Evolutionary conservation across 306 rosid species (phyloP).

Genomic region (Acacia confusa): DNA sequence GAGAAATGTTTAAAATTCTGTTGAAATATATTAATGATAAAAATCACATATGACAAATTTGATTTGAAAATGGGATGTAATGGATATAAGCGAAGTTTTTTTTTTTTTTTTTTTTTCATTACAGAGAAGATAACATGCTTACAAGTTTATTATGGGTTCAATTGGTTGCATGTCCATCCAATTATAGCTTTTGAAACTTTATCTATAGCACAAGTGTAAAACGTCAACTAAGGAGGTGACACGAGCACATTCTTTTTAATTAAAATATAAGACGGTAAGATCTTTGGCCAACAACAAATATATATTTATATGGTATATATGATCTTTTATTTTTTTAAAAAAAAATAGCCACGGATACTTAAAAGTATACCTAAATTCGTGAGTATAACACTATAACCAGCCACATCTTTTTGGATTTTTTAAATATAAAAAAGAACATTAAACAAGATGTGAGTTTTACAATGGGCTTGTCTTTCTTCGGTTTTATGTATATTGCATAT

Average conservation of each 20-base stretch:
- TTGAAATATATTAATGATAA: too few relatives aligned
- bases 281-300: not conserved
- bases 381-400: too few relatives aligned
- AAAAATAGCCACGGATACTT: not conserved
- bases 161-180: conserved; percentile 23
- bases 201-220: conserved; percentile 10
- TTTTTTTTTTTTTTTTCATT: too few relatives aligned
- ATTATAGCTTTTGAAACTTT: conserved; percentile 33
- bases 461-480: not conserved
- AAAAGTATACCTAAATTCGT: too few relatives aligned
- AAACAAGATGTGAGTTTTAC: too few relatives aligned
- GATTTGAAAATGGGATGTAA: too few relatives aligned
- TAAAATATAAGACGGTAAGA: not conserved
- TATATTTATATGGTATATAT: not conserved
- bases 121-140: not conserved
- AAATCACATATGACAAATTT: too few relatives aligned
- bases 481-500: not conserved
- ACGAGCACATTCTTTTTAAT: not conserved
- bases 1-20: too few relatives aligned
- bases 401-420: too few relatives aligned
- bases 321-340: not conserved
- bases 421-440: too few relatives aligned
- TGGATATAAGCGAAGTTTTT: too few relatives aligned
- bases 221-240: conserved; percentile 13
- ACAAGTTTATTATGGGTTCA: too few relatives aligned